Evolutionary conservation across 2,329 filamentous ascomycete species (phyloP).

Genomic region (Pseudopyricularia javanii): DNA sequence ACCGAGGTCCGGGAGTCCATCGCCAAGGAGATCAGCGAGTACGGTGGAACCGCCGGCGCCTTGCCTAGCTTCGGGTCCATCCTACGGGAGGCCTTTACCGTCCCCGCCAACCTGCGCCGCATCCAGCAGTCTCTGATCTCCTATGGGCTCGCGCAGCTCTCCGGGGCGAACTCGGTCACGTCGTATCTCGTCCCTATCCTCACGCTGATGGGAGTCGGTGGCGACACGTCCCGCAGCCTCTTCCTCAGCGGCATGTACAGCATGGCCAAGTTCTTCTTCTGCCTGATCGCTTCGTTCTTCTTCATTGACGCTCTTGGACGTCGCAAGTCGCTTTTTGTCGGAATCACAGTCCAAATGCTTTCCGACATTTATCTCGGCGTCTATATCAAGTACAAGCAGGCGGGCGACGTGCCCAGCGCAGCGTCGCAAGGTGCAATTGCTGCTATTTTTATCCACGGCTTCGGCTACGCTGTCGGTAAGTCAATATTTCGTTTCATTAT

Average conservation of each 20-base stretch:
- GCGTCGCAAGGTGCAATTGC: too few relatives aligned
- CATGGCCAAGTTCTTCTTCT: conserved; percentile 28
- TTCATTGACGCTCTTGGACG: conserved; percentile 30
- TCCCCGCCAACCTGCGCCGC: conserved; percentile 23
- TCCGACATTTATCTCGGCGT: too few relatives aligned
- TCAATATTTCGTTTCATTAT: too few relatives aligned
- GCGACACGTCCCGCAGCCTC: conserved; percentile 17
- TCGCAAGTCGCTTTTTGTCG: conserved; percentile 9
- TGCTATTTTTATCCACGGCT: too few relatives aligned
- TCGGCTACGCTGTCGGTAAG: too few relatives aligned
- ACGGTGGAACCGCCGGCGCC: too few relatives aligned
- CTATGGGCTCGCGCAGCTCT: conserved; percentile 27
- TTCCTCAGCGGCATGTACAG: conserved; percentile 29
- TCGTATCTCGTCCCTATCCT: conserved; percentile 29
- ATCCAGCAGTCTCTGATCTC: conserved; percentile 23
- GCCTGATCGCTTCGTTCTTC: conserved; percentile 27
- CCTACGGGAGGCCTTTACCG: conserved; percentile 21
- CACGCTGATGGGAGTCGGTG: conserved; percentile 18
- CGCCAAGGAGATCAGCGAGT: too few relatives aligned
- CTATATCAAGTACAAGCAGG: too few relatives aligned
- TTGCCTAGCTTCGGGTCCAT: conserved; percentile 4
- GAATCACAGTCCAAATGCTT: too few relatives aligned
- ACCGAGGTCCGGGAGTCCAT: not conserved
- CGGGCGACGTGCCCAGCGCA: too few relatives aligned
- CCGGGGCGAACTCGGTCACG: conserved; percentile 29